Percentiles rank a stretch among this genome's conserved stretches.
These are phyloP conservation scores for Neurospora sp. DNA, from an alignment of 495 filamentous ascomycete species.

Conservation along the genomic window DNA sequence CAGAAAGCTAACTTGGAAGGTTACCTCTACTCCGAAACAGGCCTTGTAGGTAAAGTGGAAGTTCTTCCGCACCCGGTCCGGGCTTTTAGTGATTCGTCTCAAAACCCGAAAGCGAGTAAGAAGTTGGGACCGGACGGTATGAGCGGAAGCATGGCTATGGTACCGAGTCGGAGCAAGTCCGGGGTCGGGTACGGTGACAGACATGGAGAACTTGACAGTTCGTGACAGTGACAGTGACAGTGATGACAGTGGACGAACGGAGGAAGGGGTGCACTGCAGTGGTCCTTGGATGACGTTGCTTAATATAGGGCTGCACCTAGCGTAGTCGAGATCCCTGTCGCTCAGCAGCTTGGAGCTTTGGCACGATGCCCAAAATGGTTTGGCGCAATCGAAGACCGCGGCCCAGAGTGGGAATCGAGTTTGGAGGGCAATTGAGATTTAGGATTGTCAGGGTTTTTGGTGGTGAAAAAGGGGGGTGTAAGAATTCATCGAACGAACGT, in stretches of 20 bases:
- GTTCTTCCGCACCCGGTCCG: background rate
- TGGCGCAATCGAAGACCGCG: conserved; percentile 15
- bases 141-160: background rate
- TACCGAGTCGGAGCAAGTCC: background rate
- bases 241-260: background rate
- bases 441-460: background rate
- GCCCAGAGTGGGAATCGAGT: background rate
- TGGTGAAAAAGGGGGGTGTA: background rate
- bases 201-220: background rate
- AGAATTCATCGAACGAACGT: background rate
- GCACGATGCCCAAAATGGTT: conserved; percentile 13
- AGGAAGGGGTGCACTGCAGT: background rate
- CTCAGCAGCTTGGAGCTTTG: conserved; percentile 13
- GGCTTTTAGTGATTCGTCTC: background rate
- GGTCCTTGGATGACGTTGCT: conserved; percentile 20
- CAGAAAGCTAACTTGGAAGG: too few relatives aligned
- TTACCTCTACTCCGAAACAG: background rate
- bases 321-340: conserved; percentile 9
- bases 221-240: background rate
- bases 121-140: background rate
- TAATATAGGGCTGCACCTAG: conserved; percentile 24
- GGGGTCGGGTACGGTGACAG: background rate
- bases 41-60: background rate
- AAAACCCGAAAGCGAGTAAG: background rate
- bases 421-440: background rate